Percentiles rank a stretch among this genome's conserved stretches.
phyloP scores from a whole-genome alignment of 495 filamentous ascomycete genomes.

The Aspergillus biplanus region DNA sequence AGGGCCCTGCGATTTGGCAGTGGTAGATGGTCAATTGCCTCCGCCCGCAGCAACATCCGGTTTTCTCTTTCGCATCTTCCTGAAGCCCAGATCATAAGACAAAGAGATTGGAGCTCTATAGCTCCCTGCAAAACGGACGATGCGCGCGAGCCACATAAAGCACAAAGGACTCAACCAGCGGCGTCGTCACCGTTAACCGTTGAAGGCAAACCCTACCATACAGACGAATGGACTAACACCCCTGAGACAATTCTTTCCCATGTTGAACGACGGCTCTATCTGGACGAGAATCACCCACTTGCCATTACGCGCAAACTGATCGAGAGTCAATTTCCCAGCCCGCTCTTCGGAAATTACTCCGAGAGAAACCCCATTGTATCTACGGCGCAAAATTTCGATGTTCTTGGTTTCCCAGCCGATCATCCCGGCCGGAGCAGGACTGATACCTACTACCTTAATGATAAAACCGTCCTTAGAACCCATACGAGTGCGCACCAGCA shows the following conservation, averaged over 20 bases:
- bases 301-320: conserved; percentile 89
- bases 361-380: conserved; percentile 82
- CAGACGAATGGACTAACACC: conserved; percentile 85
- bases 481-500: conserved; percentile 94
- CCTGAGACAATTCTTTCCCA: conserved; percentile 73
- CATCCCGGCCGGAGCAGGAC: conserved; percentile 86
- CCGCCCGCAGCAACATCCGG: conserved; percentile 31
- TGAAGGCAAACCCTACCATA: conserved; percentile 63
- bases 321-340: conserved; percentile 80
- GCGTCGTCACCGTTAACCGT: conserved; percentile 43
- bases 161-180: conserved; percentile 19
- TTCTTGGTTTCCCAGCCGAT: conserved; percentile 83
- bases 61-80: conserved; percentile 32
- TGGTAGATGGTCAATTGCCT: conserved; percentile 42
- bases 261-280: conserved; percentile 75
- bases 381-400: conserved; percentile 90
- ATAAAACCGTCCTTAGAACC: conserved; percentile 80
- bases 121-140: conserved; percentile 33
- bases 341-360: conserved; percentile 76
- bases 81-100: conserved; percentile 11
- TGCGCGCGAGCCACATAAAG: conserved; percentile 13
- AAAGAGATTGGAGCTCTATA: conserved; percentile 43
- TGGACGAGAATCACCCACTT: conserved; percentile 86
- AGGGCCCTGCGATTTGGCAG: conserved; percentile 48
- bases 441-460: conserved; percentile 96